Base-by-base conservation (phyloP, 108 stramenopile species). In the Skeletonema costatum region DNA sequence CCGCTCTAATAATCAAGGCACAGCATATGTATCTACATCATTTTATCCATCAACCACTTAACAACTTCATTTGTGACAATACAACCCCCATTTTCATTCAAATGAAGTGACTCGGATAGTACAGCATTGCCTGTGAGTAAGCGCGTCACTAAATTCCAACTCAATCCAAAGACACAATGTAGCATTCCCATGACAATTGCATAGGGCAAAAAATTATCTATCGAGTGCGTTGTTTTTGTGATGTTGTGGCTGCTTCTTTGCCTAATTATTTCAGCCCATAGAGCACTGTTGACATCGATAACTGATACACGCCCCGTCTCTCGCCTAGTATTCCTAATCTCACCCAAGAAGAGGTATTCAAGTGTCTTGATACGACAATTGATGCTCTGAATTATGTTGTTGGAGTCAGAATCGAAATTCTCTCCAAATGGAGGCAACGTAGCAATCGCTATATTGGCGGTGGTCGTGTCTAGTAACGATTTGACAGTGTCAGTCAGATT, bases 401-500 rank as follows among this genome's bases (percentile, higher is more conserved):
- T 66, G 5, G 66, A 39, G 11, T 36, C 14, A 2, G 41, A 66
- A 66, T 66, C 29, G 14, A 21, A 8, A 44, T 29, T n/a, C 39
- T 66, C 66, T 21, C 66, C 66, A 19, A 66, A 41, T 0, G 66
- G 66, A 41, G 66, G 66, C 38, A 56, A 25, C 6, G 53, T 56
- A 2, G 53, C 19, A 56, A 56, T 56, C 2, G 53, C 53, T 21
- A 56, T 56, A 2, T 29, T 25, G 1, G 53, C 53, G 8, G 53
- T 56, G 25, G 53, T 56, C 5, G 29, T 8, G 6, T 46, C 38
- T 6, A 41, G 35, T 3, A 66, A 42, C 6, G 25, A 13, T 46
- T 66, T 66, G 1, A 66, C 38, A 66, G 21, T 66, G 5, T 66
- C 38, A 19, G 66, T 66, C 66, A 66, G n/a, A 46, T 66, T 66